Conservation (phyloP, 768 basidiomycete species). For the Erythrobasidium yunnanense region DNA sequence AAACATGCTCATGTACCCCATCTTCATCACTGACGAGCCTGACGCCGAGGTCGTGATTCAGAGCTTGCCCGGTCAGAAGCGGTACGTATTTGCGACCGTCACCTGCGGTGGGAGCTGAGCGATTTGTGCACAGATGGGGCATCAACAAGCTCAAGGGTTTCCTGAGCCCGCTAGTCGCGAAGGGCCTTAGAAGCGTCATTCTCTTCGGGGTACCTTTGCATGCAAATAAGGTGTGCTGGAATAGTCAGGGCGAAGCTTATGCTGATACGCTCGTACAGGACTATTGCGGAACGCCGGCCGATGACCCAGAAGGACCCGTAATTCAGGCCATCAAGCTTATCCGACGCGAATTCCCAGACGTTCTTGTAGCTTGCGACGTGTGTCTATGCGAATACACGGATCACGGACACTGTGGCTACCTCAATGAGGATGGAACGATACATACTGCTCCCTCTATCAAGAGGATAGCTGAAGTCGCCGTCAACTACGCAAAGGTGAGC, state of each 20-base stretch:
- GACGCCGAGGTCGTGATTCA: constrained; percentile 67
- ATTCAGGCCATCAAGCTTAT: constrained; percentile 80
- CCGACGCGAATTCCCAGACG: constrained; percentile 60
- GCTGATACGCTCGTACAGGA: constrained; percentile 50
- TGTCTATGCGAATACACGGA: constrained; percentile 99
- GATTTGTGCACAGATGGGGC: constrained; percentile 65
- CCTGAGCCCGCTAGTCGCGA: constrained; percentile 71
- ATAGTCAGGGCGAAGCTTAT: constrained; percentile 5
- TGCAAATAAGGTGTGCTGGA: constrained; percentile 57
- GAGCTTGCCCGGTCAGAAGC: constrained; percentile 69
- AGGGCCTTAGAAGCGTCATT: constrained; percentile 83
- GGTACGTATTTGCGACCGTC: neutral
- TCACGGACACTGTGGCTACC: constrained; percentile 87
- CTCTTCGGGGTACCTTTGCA: constrained; percentile 81
- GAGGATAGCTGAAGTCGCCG: constrained; percentile 84
- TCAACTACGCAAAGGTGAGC: constrained; percentile 61
- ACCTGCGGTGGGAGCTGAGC: too few relatives aligned
- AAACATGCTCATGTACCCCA: constrained; percentile 95
- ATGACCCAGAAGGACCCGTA: constrained; percentile 80
- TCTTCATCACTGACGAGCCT: constrained; percentile 92
- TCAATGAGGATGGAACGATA: constrained; percentile 64
- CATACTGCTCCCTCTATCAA: constrained; percentile 63
- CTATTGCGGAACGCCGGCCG: constrained; percentile 68
- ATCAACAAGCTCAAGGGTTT: constrained; percentile 83
- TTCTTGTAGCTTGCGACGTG: constrained; percentile 88